A percentile compares a stretch with the other conserved stretches of the same genome.
phyloP scores from a whole-genome alignment of 805 yeast species.

The Ogataea naganishii region DNA sequence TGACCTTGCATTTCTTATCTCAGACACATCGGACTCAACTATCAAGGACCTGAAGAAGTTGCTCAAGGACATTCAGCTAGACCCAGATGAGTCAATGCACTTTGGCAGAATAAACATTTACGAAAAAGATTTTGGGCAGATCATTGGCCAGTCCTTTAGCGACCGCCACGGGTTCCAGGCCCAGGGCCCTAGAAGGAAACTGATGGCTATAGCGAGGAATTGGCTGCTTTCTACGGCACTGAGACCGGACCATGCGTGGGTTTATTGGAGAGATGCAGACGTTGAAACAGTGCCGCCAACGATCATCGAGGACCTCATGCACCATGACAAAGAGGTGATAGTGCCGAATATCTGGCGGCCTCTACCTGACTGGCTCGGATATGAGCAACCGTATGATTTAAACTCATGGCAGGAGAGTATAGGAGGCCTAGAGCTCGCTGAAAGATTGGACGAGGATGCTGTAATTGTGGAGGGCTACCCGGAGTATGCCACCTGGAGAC shows the following conservation, averaged over 20 bases:
- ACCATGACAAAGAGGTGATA: constrained; percentile 77
- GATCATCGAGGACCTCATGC: constrained; percentile 83
- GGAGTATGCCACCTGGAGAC: constrained; percentile 96
- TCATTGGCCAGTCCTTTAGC: constrained; percentile 81
- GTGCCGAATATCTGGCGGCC: constrained; percentile 93
- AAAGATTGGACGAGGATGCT: constrained; percentile 75
- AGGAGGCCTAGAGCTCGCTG: constrained; percentile 69
- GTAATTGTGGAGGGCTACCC: constrained; percentile 95
- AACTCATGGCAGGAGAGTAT: constrained; percentile 78
- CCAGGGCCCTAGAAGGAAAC: constrained; percentile 85
- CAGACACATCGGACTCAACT: constrained; percentile 86
- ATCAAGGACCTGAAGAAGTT: constrained; percentile 54
- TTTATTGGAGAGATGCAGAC: constrained; percentile 94
- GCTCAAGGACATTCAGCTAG: constrained; percentile 56
- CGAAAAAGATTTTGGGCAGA: constrained; percentile 88
- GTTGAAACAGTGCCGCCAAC: constrained; percentile 81
- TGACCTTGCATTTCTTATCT: constrained; percentile 76
- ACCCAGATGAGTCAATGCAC: constrained; percentile 46
- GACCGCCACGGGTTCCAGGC: constrained; percentile 93
- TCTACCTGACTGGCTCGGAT: constrained; percentile 72
- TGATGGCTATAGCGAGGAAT: constrained; percentile 91
- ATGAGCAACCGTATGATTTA: constrained; percentile 73
- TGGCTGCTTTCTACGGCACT: constrained; percentile 82
- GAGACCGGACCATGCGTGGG: constrained; percentile 87
- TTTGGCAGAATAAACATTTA: constrained; percentile 80